Percentiles rank a stretch among this genome's conserved stretches.
These are phyloP conservation scores for Pascua guehoae DNA, from an alignment of 1,284 basidiomycete species.

Conservation along the genomic window DNA sequence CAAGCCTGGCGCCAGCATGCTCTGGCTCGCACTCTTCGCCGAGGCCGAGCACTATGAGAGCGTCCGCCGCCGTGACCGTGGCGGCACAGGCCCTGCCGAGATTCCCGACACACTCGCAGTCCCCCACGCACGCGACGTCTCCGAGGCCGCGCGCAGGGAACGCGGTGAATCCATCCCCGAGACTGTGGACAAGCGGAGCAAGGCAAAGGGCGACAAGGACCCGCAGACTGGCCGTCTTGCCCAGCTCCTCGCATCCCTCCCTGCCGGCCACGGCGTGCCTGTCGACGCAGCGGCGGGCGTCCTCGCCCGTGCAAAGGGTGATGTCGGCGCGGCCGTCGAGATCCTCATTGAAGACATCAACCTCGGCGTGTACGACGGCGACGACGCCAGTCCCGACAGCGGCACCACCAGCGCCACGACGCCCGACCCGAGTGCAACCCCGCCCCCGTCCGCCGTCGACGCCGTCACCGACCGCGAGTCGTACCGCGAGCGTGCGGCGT, in stretches of 20 bases:
- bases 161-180: slow-evolving; percentile 28
- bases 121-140: slow-evolving; percentile 35
- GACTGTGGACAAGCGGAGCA: neutral
- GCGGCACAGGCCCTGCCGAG: slow-evolving; percentile 31
- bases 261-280: slow-evolving; percentile 28
- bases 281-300: slow-evolving; percentile 20
- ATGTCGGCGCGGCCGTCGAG: slow-evolving; percentile 38
- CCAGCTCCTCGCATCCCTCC: slow-evolving; percentile 30
- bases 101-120: slow-evolving; percentile 35
- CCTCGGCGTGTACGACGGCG: slow-evolving; percentile 7
- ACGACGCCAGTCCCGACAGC: slow-evolving; percentile 4
- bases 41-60: slow-evolving; percentile 45
- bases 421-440: neutral
- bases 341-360: slow-evolving; percentile 37
- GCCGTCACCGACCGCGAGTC: neutral
- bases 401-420: neutral
- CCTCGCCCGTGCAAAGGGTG: slow-evolving; percentile 32
- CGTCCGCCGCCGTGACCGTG: slow-evolving; percentile 29
- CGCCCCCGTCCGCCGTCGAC: too few species aligned
- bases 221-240: slow-evolving; percentile 8
- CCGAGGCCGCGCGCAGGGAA: slow-evolving; percentile 33
- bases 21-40: slow-evolving; percentile 45
- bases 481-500: slow-evolving; percentile 8
- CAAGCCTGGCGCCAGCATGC: slow-evolving; percentile 29
- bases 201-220: slow-evolving; percentile 1